These are phyloP conservation scores for Butyriboletus loyo DNA, from an alignment of 768 basidiomycete species.

Conservation along the genomic window DNA sequence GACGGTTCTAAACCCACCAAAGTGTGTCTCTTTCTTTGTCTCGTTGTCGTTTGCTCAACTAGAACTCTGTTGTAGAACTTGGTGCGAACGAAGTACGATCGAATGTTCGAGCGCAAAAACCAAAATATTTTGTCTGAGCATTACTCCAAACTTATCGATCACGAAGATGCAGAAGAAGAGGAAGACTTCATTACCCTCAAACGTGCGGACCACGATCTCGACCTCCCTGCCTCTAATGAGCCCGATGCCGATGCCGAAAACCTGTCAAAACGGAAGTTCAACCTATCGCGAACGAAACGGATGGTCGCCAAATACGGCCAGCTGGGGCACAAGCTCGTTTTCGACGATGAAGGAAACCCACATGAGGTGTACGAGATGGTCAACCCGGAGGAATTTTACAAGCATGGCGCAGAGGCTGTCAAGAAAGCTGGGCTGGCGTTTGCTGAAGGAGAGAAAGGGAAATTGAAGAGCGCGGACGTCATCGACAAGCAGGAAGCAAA, in stretches of 20 bases:
- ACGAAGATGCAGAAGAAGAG: constrained; percentile 54
- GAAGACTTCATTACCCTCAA: constrained; percentile 90
- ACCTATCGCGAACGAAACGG: constrained; percentile 71
- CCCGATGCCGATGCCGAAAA: constrained; percentile 41
- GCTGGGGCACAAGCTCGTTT: constrained; percentile 71
- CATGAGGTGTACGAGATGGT: constrained; percentile 84
- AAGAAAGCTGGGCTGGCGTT: constrained; percentile 67
- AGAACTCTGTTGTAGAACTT: constrained; percentile 26
- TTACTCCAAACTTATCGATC: constrained; percentile 84
- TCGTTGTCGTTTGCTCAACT: neutral
- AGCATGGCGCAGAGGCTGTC: constrained; percentile 61
- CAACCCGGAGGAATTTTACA: constrained; percentile 68
- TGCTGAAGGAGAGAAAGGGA: constrained; percentile 68
- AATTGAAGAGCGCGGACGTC: constrained; percentile 67
- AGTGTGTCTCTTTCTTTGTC: constrained; percentile 31
- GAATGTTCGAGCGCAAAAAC: constrained; percentile 97
- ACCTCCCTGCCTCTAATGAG: constrained; percentile 41
- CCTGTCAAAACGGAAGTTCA: constrained; percentile 86
- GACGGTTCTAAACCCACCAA: constrained; percentile 35
- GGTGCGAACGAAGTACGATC: constrained; percentile 91
- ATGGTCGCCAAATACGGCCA: constrained; percentile 60
- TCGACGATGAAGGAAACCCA: constrained; percentile 82
- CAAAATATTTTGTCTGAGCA: constrained; percentile 89
- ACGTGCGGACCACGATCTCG: constrained; percentile 85
- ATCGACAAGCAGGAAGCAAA: constrained; percentile 79